These are phyloP conservation scores for Stropharia rugosoannulata DNA, from an alignment of 768 basidiomycete genomes.

Conservation along the genomic window DNA sequence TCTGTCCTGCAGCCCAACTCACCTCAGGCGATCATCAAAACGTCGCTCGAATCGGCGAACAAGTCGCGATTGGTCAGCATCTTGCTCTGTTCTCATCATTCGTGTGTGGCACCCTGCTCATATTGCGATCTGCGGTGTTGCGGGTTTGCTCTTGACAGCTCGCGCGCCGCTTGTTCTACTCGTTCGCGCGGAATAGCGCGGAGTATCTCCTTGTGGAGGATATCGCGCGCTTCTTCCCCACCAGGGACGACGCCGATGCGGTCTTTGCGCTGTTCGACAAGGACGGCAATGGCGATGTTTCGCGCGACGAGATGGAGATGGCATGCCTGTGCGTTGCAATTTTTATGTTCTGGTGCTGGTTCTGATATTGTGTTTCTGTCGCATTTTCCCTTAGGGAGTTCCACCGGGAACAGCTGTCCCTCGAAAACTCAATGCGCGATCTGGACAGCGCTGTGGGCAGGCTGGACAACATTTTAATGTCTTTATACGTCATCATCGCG, in stretches of 20 bases:
- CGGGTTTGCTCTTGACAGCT: constrained; percentile 41
- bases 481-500: constrained; percentile 68
- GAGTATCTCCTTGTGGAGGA: constrained; percentile 66
- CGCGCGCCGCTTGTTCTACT: constrained; percentile 84
- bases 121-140: background rate
- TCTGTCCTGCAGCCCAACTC: constrained; percentile 89
- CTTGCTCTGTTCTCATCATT: background rate
- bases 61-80: constrained; percentile 64
- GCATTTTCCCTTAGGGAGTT: constrained; percentile 50
- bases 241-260: constrained; percentile 61
- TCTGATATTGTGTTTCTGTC: background rate
- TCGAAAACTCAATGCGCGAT: constrained; percentile 86
- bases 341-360: background rate
- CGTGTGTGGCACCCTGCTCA: background rate
- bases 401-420: constrained; percentile 81
- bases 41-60: constrained; percentile 75
- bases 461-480: constrained; percentile 86
- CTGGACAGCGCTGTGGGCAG: constrained; percentile 87
- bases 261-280: constrained; percentile 71
- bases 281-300: constrained; percentile 71
- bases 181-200: constrained; percentile 63
- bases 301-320: constrained; percentile 74
- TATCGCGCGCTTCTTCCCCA: constrained; percentile 69
- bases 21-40: constrained; percentile 76
- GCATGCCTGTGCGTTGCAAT: constrained; percentile 54